These are phyloP conservation scores for Geosmithia putterillii DNA, from an alignment of 2,329 filamentous ascomycete species.

Conservation along the genomic window DNA sequence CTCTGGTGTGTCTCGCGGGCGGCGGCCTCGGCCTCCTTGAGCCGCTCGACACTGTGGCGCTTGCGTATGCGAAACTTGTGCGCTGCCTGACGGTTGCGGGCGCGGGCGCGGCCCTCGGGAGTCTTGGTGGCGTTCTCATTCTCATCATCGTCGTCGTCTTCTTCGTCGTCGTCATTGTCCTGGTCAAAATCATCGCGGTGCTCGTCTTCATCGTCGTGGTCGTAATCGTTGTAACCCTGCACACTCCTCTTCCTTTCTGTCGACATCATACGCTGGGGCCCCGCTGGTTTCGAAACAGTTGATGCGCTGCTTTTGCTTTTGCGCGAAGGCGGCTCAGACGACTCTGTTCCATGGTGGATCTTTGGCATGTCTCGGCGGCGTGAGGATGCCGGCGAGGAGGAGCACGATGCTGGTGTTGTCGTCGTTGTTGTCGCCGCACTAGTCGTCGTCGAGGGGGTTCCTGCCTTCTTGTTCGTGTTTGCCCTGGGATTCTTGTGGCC, in stretches of 20 bases:
- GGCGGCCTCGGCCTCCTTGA: background rate
- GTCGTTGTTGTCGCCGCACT: background rate
- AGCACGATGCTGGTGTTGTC: background rate
- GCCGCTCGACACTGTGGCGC: background rate
- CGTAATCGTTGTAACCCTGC: background rate
- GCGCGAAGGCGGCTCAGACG: background rate
- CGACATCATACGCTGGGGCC: background rate
- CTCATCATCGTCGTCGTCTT: background rate
- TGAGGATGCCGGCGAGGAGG: background rate
- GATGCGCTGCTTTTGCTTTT: background rate
- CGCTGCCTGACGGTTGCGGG: conserved; percentile 2
- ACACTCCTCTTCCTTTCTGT: background rate
- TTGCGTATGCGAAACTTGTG: background rate
- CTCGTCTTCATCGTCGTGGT: too few species aligned
- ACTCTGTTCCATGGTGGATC: background rate
- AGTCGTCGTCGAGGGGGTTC: background rate
- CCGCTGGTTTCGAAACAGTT: background rate
- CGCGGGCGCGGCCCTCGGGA: background rate
- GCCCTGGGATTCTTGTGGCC: background rate
- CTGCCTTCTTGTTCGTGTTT: background rate
- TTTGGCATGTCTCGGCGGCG: background rate
- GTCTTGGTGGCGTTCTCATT: conserved; percentile 4
- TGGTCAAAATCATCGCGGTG: background rate
- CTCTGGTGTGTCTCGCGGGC: background rate
- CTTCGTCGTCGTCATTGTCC: background rate